Evolutionary conservation across 805 yeast species (phyloP), one percentile per base, ranked within the genome.

Genomic region (Ogataea haglerorum): DNA sequence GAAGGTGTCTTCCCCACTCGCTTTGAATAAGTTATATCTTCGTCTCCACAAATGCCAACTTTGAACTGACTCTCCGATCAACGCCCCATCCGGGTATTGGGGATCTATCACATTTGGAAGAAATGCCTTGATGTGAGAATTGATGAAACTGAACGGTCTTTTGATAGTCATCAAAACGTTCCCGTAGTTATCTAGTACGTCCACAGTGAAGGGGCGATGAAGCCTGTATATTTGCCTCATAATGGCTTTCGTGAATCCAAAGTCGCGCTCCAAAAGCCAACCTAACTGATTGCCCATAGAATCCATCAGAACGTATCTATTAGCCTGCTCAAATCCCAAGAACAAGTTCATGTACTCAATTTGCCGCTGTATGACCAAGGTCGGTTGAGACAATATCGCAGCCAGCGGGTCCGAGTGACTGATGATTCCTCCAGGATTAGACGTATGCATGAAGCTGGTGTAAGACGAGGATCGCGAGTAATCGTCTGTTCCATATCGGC

Each of bases 31-130:
- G 55, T 90, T 87, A 62, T 93, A 93, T 35, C 83, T 67, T 43
- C 99, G 71, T 58, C 98, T 75, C 96, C 96, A 90, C 30, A 83
- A 68, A 66, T 93, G 98, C 96, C 96, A 93, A 49, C 84, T 81
- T 62, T 93, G 99, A 5, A 85, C 78, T 19, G 87, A 76, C 59
- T 91, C 97, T 1, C 98, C 98, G 14, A 93, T 67, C 4, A 79
- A 56, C 1, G 67, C 57, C 0, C 71, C 74, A 34, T 72, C 77
- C 28, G 64, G 62, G 42, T 69, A 64, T 9, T 64, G 51, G 16
- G 65, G 54, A 38, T 63, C 61, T 43, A 54, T 42, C 42, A 49
- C 46, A 1, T 76, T 73, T 0, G 95, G 95, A 34, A 83, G 60
- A 6, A 75, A 68, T 2, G 84, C 78, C 57, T 84, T 83, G 51